Evolutionary conservation across 768 basidiomycete species (phyloP).

Genomic region (Tephrocybe rancida): DNA sequence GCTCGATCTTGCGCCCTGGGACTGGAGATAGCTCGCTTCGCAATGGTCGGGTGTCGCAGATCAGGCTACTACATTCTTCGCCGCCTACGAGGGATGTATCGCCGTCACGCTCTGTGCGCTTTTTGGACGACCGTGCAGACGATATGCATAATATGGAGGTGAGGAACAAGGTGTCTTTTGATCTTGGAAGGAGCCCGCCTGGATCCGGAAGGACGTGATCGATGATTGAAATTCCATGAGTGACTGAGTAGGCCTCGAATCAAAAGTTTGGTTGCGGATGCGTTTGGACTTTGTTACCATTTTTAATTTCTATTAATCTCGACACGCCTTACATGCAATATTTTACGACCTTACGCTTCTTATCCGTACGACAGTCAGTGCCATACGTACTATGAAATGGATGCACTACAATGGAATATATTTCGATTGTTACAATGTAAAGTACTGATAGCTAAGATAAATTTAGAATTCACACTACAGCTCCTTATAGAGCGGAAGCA

Average conservation of each 20-base stretch:
- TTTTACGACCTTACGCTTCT: neutral
- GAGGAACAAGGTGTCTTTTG: conserved; percentile 10
- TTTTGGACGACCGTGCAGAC: conserved; percentile 31
- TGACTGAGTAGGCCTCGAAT: neutral
- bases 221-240: neutral
- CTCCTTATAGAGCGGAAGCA: no score
- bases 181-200: conserved; percentile 2
- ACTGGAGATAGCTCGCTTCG: conserved; percentile 28
- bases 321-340: neutral
- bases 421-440: no score
- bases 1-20: conserved; percentile 18
- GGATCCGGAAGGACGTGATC: neutral
- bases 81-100: conserved; percentile 43
- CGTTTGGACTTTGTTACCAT: neutral
- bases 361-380: no score
- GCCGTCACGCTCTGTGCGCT: conserved; percentile 47
- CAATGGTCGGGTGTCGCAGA: conserved; percentile 34
- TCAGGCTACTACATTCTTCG: conserved; percentile 27
- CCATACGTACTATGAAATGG: no score
- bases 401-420: no score
- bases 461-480: no score
- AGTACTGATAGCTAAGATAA: no score
- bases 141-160: conserved; percentile 2
- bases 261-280: neutral
- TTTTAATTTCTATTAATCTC: neutral